These are phyloP conservation scores for Penicillium janthinellum DNA, from an alignment of 2,329 filamentous ascomycete species.

Conservation along the genomic window DNA sequence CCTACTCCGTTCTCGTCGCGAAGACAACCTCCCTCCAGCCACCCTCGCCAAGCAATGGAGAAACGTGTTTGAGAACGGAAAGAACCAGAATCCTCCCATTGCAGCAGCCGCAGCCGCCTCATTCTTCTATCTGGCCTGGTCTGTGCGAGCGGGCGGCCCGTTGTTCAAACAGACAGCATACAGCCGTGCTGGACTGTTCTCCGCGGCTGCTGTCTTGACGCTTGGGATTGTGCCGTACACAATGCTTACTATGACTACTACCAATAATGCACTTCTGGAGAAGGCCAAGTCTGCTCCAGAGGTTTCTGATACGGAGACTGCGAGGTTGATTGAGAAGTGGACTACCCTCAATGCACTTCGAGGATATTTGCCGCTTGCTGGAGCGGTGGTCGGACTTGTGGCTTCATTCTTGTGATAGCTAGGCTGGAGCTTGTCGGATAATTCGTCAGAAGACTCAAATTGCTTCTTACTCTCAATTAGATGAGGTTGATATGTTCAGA, in stretches of 20 bases:
- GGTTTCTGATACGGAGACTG: conserved; percentile 13
- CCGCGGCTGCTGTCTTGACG: conserved; percentile 31
- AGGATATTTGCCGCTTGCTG: conserved; percentile 25
- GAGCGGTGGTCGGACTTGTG: conserved; percentile 17
- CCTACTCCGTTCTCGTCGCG: conserved; percentile 24
- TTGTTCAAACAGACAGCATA: conserved; percentile 15
- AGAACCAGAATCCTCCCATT: conserved; percentile 29
- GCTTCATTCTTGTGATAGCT: conserved; percentile 15
- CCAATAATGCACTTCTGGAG: conserved; percentile 32
- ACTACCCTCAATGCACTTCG: conserved; percentile 24
- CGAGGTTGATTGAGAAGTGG: conserved; percentile 25
- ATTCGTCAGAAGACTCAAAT: neutral
- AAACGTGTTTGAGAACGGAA: conserved; percentile 25
- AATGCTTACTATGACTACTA: conserved; percentile 28
- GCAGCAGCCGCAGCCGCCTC: conserved; percentile 23
- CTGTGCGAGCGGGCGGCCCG: conserved; percentile 18
- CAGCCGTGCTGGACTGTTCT: conserved; percentile 26
- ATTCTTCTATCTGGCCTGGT: conserved; percentile 35
- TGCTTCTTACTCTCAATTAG: neutral
- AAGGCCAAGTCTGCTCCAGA: conserved; percentile 17
- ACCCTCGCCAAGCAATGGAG: conserved; percentile 22
- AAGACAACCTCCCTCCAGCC: conserved; percentile 11
- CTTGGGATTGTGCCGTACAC: conserved; percentile 40
- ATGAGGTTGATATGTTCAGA: no score
- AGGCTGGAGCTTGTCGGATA: neutral